Base-by-base conservation (phyloP, 176 grass and related monocot genomes). In the Carex kokanica region DNA sequence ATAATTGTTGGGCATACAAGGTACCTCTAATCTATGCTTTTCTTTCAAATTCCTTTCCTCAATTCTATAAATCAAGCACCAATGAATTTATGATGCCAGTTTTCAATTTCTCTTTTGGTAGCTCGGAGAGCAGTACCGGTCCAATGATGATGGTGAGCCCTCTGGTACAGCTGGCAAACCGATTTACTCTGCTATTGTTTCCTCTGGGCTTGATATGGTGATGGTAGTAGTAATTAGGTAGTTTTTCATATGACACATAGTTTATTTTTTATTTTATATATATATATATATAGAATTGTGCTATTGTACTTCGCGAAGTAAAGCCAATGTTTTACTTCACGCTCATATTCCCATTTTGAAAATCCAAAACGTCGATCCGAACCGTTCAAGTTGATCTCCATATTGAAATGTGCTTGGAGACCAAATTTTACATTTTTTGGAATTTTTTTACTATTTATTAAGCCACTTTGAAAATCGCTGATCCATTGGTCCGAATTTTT, bases 1-100 rank as follows among this genome's bases (percentile, higher is more conserved):
- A 98, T 85, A 98, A 98, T 89, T 95, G 91, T 45, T 98, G 96
- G 92, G 93, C 96, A 1, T 98, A 95, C 78, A 95, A 95, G 93
- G 93, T 98, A 11, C 56, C 36, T 83, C 12, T 78, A 81, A 34
- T 62, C 45, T 74, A 2, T 36, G 4, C 23, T 69, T 38, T 9
- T 74, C 14, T 41, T 70, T 40, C 8, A 15, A 41, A 13, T 68
- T 64, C 21, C 74, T 60, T 81, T 55, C 14, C 16, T 77, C 36
- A 21, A 6, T 40, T 20, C 8, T 69, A 73, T 70, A 10, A 52
- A 25, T 74, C 10, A 24, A 51, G 5, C 59, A 8, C 29, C 25
- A 29, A 70, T 34, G 11, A 65, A 54, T 60, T 83, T 56, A 10
- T 47, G 43, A 47, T 47, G 43, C 43, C 8, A 47, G 43, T 2